A percentile compares a stretch with the other conserved stretches of the same genome.
Evolutionary conservation across 2,329 filamentous ascomycete species (phyloP).

Genomic region (Fusarium buharicum): DNA sequence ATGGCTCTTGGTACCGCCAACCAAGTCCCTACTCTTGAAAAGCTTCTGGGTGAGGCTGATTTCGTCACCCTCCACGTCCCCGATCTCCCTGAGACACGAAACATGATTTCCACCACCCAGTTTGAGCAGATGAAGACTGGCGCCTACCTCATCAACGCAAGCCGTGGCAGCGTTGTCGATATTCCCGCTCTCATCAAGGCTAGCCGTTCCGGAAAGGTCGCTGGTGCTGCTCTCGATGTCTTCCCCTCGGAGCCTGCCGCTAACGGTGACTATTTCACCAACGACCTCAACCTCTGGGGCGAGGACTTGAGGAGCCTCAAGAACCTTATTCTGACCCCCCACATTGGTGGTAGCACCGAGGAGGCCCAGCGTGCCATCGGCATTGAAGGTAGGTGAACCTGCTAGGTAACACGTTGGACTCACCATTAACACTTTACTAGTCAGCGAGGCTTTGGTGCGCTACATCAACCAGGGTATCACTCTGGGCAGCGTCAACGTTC

Average conservation of each 20-base stretch:
- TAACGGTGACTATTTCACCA: slow-evolving; percentile 95
- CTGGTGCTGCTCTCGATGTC: slow-evolving; percentile 94
- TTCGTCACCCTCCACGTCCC: slow-evolving; percentile 97
- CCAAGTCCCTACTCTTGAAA: slow-evolving; percentile 82
- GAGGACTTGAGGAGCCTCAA: slow-evolving; percentile 85
- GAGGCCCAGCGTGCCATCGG: slow-evolving; percentile 97
- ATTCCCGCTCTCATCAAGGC: slow-evolving; percentile 91
- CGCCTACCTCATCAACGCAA: slow-evolving; percentile 95
- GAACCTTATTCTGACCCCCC: slow-evolving; percentile 94
- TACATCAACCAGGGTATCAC: slow-evolving; percentile 98
- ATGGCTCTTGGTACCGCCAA: slow-evolving; percentile 92
- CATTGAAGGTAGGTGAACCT: slow-evolving; percentile 70
- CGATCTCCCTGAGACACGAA: slow-evolving; percentile 89
- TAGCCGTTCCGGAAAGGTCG: slow-evolving; percentile 85
- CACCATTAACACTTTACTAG: slow-evolving; percentile 54
- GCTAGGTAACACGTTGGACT: neutral
- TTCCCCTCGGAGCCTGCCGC: slow-evolving; percentile 93
- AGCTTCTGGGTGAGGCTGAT: slow-evolving; percentile 81
- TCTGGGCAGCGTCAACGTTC: slow-evolving; percentile 92
- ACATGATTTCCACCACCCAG: slow-evolving; percentile 85
- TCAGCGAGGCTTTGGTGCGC: slow-evolving; percentile 84
- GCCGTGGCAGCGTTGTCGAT: slow-evolving; percentile 91
- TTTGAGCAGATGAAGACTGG: slow-evolving; percentile 91
- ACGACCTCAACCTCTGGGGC: slow-evolving; percentile 82
- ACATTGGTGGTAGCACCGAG: slow-evolving; percentile 97